Percentiles rank a stretch among this genome's conserved stretches.
phyloP scores from a whole-genome alignment of 2,329 filamentous ascomycete genomes.

The Tolypocladium amazonense region DNA sequence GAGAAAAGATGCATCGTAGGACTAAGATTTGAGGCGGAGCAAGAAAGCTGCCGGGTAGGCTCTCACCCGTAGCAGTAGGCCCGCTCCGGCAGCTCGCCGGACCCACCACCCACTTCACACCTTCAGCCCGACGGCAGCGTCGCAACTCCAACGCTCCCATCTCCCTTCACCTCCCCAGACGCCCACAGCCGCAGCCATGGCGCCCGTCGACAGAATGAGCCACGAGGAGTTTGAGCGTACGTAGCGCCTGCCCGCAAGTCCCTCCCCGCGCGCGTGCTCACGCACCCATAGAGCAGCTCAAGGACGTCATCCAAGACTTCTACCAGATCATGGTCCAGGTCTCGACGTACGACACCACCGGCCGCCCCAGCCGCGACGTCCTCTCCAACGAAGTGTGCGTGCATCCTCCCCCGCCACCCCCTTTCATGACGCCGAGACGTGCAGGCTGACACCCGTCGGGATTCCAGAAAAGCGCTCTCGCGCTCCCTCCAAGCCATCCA shows the following conservation, averaged over 20 bases:
- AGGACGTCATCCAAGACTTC: conserved; percentile 52
- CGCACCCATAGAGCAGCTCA: conserved; percentile 38
- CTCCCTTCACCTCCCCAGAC: neutral
- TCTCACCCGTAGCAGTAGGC: too few relatives aligned
- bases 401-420: neutral
- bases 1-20: too few relatives aligned
- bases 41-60: too few relatives aligned
- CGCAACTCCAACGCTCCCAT: neutral
- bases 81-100: neutral
- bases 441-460: neutral
- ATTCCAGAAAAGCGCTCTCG: conserved; percentile 26
- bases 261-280: neutral
- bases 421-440: neutral
- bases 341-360: conserved; percentile 46
- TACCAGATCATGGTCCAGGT: conserved; percentile 55
- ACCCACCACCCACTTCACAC: neutral
- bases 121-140: neutral
- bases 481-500: conserved; percentile 27
- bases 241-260: conserved; percentile 1
- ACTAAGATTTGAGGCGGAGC: too few relatives aligned
- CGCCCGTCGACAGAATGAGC: conserved; percentile 27
- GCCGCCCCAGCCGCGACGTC: conserved; percentile 42
- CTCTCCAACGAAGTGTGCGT: conserved; percentile 41
- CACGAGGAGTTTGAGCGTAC: conserved; percentile 29
- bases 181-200: conserved; percentile 19